phyloP scores from a whole-genome alignment of 2,329 filamentous ascomycete species.

The Cladosporium sp. region DNA sequence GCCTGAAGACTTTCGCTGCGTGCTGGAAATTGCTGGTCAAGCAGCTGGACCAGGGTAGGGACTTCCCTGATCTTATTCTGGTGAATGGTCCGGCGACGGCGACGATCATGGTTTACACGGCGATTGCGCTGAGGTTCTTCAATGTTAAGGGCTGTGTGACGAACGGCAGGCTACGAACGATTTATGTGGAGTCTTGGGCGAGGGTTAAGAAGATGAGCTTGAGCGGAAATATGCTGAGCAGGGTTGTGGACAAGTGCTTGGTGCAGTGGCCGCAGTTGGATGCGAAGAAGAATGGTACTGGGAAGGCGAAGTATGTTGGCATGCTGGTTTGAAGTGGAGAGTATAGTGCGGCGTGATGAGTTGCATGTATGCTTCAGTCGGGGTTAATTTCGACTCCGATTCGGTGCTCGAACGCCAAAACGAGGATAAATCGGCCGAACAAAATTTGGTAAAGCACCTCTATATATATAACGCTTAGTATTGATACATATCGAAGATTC shows the following conservation, averaged over 20 bases:
- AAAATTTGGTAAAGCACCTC: background rate
- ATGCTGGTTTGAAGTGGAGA: conserved; percentile 15
- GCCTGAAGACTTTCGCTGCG: conserved; percentile 64
- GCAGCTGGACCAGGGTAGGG: conserved; percentile 25
- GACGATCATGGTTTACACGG: conserved; percentile 69
- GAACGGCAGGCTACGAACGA: conserved; percentile 64
- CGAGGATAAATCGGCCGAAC: background rate
- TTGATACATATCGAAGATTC: background rate
- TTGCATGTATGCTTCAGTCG: background rate
- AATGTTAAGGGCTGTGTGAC: conserved; percentile 41
- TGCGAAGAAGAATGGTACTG: conserved; percentile 16
- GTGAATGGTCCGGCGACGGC: conserved; percentile 89
- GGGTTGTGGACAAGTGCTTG: conserved; percentile 73
- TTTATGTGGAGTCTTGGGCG: conserved; percentile 94
- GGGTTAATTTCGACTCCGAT: background rate
- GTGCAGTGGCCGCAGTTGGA: conserved; percentile 77
- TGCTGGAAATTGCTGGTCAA: conserved; percentile 59
- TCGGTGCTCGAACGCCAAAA: background rate
- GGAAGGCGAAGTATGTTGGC: conserved; percentile 20
- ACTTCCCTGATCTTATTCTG: conserved; percentile 73
- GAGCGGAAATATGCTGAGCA: conserved; percentile 74
- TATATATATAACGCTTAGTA: background rate
- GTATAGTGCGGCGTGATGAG: background rate
- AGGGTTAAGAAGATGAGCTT: conserved; percentile 79
- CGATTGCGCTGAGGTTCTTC: conserved; percentile 58